phyloP scores from a whole-genome alignment of 1,139 yeast species.

The Debaryomyces sp. region DNA sequence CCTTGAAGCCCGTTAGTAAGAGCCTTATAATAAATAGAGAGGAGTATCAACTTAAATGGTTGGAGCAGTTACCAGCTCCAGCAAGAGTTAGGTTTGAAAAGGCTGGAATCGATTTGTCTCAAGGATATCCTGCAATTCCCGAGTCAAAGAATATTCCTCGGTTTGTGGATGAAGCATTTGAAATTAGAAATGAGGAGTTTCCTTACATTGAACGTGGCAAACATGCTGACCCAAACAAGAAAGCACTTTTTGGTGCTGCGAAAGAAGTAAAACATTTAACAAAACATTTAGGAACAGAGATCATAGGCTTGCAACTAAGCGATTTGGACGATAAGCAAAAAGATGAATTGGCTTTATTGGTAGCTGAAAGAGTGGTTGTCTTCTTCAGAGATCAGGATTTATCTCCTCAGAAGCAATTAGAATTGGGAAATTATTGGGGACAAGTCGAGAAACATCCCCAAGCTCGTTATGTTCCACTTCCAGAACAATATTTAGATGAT shows the following conservation, averaged over 20 bases:
- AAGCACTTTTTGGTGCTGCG: too few species aligned
- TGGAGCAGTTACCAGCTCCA: background rate
- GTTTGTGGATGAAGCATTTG: background rate
- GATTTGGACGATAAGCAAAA: constrained; percentile 32
- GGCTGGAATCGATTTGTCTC: background rate
- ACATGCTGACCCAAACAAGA: background rate
- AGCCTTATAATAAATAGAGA: background rate
- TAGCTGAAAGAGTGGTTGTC: constrained; percentile 35
- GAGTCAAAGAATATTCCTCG: background rate
- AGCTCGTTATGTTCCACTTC: background rate
- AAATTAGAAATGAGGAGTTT: background rate
- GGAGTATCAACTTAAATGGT: background rate
- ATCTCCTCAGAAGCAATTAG: constrained; percentile 30
- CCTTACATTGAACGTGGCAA: background rate
- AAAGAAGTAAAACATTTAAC: constrained; percentile 17
- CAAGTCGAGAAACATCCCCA: constrained; percentile 35
- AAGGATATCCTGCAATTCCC: background rate
- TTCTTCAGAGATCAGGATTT: constrained; percentile 36
- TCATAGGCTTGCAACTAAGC: constrained; percentile 35
- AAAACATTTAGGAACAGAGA: constrained; percentile 37
- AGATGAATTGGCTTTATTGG: constrained; percentile 34
- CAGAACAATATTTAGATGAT: constrained; percentile 17
- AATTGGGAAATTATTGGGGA: constrained; percentile 35
- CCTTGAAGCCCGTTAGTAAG: background rate
- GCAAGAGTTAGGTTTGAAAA: background rate